Percentiles rank a stretch among this genome's conserved stretches.
Conservation (phyloP, 2,329 filamentous ascomycete genomes). For the Lasiodiplodia theobromae region DNA sequence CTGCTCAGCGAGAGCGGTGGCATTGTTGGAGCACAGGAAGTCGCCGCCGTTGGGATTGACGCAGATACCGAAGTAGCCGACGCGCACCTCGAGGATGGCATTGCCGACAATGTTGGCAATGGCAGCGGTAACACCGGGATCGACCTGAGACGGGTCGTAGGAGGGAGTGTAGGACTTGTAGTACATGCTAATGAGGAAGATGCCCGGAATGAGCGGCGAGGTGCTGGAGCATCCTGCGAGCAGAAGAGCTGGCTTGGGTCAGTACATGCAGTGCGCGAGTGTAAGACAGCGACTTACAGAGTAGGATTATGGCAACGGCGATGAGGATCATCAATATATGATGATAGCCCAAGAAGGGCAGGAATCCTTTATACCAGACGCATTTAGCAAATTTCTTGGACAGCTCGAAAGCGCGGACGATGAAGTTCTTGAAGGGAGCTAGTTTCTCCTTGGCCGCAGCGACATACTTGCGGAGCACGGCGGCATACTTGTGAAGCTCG, state of each 20-base stretch:
- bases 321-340: slow-evolving; percentile 98
- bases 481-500: background rate
- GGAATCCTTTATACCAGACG: slow-evolving; percentile 53
- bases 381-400: background rate
- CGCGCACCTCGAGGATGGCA: slow-evolving; percentile 85
- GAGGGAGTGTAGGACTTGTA: slow-evolving; percentile 85
- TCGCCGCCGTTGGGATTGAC: slow-evolving; percentile 88
- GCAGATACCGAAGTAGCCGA: slow-evolving; percentile 98
- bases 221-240: slow-evolving; percentile 96
- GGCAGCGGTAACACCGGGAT: slow-evolving; percentile 84
- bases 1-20: slow-evolving; percentile 88
- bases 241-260: slow-evolving; percentile 71
- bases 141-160: slow-evolving; percentile 86
- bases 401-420: background rate
- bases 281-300: slow-evolving; percentile 70
- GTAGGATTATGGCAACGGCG: slow-evolving; percentile 87
- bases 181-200: slow-evolving; percentile 98
- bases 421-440: background rate
- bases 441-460: background rate
- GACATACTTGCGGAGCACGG: background rate
- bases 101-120: slow-evolving; percentile 89
- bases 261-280: background rate
- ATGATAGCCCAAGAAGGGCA: slow-evolving; percentile 72
- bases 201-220: slow-evolving; percentile 90
- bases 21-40: slow-evolving; percentile 97